Evolutionary conservation across 2,329 filamentous ascomycete genomes (phyloP), one percentile per base, ranked within the genome.

Genomic region (Diplodia corticola): DNA sequence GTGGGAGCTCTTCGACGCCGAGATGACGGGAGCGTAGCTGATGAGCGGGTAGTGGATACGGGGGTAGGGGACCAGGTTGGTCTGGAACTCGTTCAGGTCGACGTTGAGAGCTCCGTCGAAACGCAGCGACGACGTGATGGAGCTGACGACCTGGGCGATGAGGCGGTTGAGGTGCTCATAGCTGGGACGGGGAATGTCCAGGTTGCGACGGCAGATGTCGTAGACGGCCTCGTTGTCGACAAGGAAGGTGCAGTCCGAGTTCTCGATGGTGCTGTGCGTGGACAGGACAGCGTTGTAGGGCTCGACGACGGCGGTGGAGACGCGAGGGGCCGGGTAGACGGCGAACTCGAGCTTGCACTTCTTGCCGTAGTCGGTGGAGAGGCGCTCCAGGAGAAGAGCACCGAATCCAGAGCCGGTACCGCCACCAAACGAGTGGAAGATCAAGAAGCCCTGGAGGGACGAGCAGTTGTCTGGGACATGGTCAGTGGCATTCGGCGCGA

Each of bases 331-430:
- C 77, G 95, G 95, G 86, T 99, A 99, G 78, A 99, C 93, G 77
- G 93, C 97, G 87, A 99, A 99, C 84, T 99, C 95, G 71, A 99
- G 88, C 90, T 99, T 99, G 88, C 91, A 96, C 90, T 99, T 99
- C 90, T 99, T 99, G 86, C 95, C 94, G 79, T 97, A 99, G 84
- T 99, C 95, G 77, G 97, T 92, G 40, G 95, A 98, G 69, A 99
- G 89, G 80, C 95, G 94, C 86, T 99, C 95, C 93, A 99, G 96
- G 75, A 99, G 86, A 73, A 99, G 89, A 76, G 95, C 95, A 83
- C 95, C 95, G 82, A 99, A 99, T 79, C 95, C 95, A 75, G 95
- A 99, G 76, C 95, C 95, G 74, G 95, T 99, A 85, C 95, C 95
- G 83, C 95, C 95, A 83, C 95, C 95, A 80, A 99, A 98, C 68